These are phyloP conservation scores for Angomonas desouzai DNA, from an alignment of 208 protist species.

Conservation along the genomic window DNA sequence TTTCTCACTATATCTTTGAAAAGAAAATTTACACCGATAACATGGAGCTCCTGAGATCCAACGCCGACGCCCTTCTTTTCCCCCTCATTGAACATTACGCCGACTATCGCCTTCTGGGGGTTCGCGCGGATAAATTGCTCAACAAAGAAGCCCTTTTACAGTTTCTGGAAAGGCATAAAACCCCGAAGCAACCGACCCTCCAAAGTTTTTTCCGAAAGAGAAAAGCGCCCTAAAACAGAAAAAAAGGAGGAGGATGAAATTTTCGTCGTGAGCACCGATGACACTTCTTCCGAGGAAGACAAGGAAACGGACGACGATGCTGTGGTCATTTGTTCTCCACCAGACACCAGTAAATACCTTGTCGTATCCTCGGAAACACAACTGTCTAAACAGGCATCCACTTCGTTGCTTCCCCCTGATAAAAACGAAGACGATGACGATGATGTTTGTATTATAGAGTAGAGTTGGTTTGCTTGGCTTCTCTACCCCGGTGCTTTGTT, in stretches of 20 bases:
- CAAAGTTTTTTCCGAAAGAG: slow-evolving; percentile 4
- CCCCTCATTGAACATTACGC: slow-evolving; percentile 43
- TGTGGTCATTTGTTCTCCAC: neutral
- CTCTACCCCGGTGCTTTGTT: no score
- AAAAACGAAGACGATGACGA: slow-evolving; percentile 14
- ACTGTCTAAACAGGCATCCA: neutral
- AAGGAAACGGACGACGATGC: neutral
- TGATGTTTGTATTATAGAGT: slow-evolving; percentile 27
- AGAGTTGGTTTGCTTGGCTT: no score
- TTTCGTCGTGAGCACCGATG: neutral
- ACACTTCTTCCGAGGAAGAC: neutral
- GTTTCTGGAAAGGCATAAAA: neutral
- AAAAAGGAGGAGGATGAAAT: neutral
- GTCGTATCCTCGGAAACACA: neutral
- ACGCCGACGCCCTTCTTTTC: slow-evolving; percentile 54
- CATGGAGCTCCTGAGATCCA: slow-evolving; percentile 37
- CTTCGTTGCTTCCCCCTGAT: neutral
- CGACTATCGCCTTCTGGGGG: slow-evolving; percentile 65
- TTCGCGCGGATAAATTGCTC: slow-evolving; percentile 45
- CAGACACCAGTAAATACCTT: neutral
- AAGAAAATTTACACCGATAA: slow-evolving; percentile 34
- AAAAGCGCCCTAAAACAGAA: neutral
- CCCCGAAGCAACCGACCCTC: neutral
- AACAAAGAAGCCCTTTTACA: slow-evolving; percentile 4
- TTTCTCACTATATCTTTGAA: slow-evolving; percentile 8